Percentiles rank a stretch among this genome's conserved stretches.
phyloP scores from a whole-genome alignment of 2,329 filamentous ascomycete species.

The Acarospora socialis region DNA sequence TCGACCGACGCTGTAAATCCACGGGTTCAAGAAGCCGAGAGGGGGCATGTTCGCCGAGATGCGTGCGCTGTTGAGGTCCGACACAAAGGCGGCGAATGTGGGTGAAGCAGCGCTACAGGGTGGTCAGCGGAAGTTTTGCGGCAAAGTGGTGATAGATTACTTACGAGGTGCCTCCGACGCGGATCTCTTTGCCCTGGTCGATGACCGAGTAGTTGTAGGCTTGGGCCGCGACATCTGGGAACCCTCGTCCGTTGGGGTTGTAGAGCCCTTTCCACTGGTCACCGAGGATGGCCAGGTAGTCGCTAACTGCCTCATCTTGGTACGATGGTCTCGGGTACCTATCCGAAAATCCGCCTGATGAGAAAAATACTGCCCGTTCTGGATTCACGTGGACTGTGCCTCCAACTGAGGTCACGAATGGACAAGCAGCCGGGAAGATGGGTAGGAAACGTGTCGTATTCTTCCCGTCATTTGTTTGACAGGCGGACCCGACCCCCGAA shows the following conservation, averaged over 20 bases:
- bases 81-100: conserved; percentile 24
- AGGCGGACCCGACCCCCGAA: conserved; percentile 41
- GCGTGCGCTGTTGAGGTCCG: conserved; percentile 26
- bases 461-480: conserved; percentile 41
- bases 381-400: conserved; percentile 40
- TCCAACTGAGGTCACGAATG: conserved; percentile 49
- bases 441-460: conserved; percentile 38
- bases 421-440: conserved; percentile 43
- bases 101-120: conserved; percentile 26
- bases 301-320: conserved; percentile 8
- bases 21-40: conserved; percentile 25
- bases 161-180: conserved; percentile 21
- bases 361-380: conserved; percentile 40
- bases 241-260: conserved; percentile 6
- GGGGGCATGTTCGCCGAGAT: conserved; percentile 21
- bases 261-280: conserved; percentile 7
- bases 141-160: neutral
- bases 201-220: conserved; percentile 22
- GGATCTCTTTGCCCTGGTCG: conserved; percentile 20
- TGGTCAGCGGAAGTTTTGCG: neutral
- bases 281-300: conserved; percentile 5
- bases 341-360: conserved; percentile 21
- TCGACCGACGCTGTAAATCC: conserved; percentile 11
- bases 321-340: conserved; percentile 9
- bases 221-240: conserved; percentile 8